Evolutionary conservation across 106 monocot species (phyloP), one percentile per base, ranked within the genome.

Genomic region (Allium fistulosum): DNA sequence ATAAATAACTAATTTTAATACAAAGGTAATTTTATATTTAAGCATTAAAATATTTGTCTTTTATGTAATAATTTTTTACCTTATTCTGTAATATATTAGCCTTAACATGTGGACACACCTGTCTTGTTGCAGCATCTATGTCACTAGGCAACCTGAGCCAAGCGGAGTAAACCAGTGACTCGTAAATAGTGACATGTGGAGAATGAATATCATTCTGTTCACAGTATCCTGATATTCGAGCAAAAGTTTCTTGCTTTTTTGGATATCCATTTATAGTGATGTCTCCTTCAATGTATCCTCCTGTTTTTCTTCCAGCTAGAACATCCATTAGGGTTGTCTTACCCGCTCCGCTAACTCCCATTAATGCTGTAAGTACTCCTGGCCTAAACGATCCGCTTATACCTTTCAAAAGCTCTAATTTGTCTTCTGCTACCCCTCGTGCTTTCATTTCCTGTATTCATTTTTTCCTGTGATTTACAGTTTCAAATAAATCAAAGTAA

Each of bases 271-370:
- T 81, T 71, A 93, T 84, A 8, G 18, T 63, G n/a, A 93, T 93
- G 63, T 63, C 58, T 57, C 93, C 93, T 11, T 93, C 89, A 7
- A 89, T 89, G 64, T 89, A 89, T 67, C 93, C 93, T 13, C 89
- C 89, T 17, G 93, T 93, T 72, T 93, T 93, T 62, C 93, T 83
- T 53, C 93, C 93, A 4, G 93, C 85, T 58, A 93, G 76, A 13
- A 93, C 93, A 76, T 93, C 93, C 93, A 93, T 83, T 14, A 93
- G 79, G 13, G 93, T 93, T 10, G 93, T 93, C 69, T 93, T 93
- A 4, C 93, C 93, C 4, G 93, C 93, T 28, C 93, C 93, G 68
- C 93, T 93, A 9, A 93, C 89, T 47, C 93, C 93, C 93, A 93
- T 89, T 17, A 93, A 71, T 56, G 93, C 93, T 26, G 93, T 93